Conservation (phyloP, 768 basidiomycete species). For the Cubamyces lactineus region DNA sequence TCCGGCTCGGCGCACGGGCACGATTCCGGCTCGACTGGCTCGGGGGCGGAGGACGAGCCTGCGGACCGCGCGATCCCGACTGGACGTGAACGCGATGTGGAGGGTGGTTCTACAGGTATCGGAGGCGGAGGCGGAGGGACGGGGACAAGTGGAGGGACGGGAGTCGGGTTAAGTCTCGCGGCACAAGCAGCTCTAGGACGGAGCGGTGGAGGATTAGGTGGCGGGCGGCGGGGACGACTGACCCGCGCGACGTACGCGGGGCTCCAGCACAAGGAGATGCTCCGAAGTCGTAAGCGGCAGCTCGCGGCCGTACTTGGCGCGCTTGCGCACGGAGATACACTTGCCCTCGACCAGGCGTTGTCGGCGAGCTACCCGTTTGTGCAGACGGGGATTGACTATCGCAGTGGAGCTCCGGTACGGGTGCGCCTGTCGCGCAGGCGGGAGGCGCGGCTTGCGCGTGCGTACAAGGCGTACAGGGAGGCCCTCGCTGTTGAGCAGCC, state of each 20-base stretch:
- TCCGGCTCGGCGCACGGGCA: constrained; percentile 45
- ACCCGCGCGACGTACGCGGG: constrained; percentile 67
- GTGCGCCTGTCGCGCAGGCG: constrained; percentile 60
- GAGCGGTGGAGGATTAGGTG: not conserved
- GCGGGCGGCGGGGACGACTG: constrained; percentile 47
- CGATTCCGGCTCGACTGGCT: constrained; percentile 43
- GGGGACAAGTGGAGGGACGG: not conserved
- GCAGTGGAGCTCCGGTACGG: constrained; percentile 34
- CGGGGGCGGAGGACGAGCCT: constrained; percentile 48
- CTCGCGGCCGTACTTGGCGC: constrained; percentile 71
- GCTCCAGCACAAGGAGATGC: constrained; percentile 73
- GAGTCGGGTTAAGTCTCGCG: not conserved
- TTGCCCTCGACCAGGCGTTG: constrained; percentile 80
- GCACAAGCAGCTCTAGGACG: constrained; percentile 8
- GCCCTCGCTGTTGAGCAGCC: constrained; percentile 39
- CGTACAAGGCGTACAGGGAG: constrained; percentile 38
- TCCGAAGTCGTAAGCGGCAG: constrained; percentile 70
- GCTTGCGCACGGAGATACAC: constrained; percentile 64
- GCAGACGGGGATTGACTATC: constrained; percentile 37
- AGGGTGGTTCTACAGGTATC: not conserved
- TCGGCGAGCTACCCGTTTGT: constrained; percentile 47
- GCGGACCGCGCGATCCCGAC: constrained; percentile 35
- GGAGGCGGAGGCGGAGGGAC: constrained; percentile 43
- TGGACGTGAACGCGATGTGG: constrained; percentile 31
- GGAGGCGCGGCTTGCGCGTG: constrained; percentile 54